Evolutionary conservation across 2,329 filamentous ascomycete species (phyloP), one percentile per base, ranked within the genome.

Genomic region (Ascochyta koolunga): DNA sequence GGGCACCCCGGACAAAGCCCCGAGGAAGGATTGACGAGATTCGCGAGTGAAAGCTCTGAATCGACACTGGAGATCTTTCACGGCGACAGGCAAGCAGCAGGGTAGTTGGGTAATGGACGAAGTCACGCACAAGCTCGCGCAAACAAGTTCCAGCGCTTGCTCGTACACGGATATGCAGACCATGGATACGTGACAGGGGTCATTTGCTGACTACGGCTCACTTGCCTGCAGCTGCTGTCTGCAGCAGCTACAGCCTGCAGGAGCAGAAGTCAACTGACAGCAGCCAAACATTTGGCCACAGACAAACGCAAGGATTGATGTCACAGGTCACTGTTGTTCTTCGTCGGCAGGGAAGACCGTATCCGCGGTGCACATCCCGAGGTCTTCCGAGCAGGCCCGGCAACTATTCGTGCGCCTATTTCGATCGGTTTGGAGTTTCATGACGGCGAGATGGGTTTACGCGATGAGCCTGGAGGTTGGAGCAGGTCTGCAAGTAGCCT

Each of bases 151-250:
- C 40, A 44, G 36, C 45, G 46, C 46, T 45, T 50, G 51, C 31
- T 50, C 41, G 40, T 36, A 50, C 40, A 54, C 36, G 45, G 38
- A 38, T 48, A 42, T 31, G 43, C 50, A 38, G 41, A 41, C 41
- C 41, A 52, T 52, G 49, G 39, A 35, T 49, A 36, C 51, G 37
- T 33, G 50, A 45, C 51, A 54, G 51, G 51, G 51, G 45, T 54
- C 18, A 15, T 31, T 16, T 38, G 51, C 51, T 54, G 51, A 54
- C 51, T 48, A 53, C 27, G 11, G 27, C 10, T 5, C 15, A 7
- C 4, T 33, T 18, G n/a, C 7, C 44, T 45, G 29, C 51, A 41
- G 45, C 51, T 46, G 51, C 51, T 18, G n/a, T 5, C 44, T 45
- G 29, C 51, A 41, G 45, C 51, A 40, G 51, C 51, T 45, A 45